Evolutionary conservation across 805 yeast genomes (phyloP).

Genomic region (Tetrapisispora nanseiensis): DNA sequence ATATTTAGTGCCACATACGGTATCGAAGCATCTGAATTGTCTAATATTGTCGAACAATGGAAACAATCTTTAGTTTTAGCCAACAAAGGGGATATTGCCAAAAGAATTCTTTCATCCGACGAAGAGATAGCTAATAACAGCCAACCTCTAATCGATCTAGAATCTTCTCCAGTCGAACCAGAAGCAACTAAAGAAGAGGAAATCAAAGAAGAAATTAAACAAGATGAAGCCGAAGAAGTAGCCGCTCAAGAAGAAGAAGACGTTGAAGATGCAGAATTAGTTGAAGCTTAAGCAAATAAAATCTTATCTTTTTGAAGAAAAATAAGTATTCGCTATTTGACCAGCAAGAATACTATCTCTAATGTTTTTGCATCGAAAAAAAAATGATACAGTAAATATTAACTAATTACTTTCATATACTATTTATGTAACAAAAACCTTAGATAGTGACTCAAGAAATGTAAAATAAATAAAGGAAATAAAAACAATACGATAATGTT

Average conservation of each 20-base stretch:
- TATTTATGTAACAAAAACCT: not conserved
- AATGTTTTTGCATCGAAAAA: not conserved
- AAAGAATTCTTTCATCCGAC: slow-evolving; percentile 43
- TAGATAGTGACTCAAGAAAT: not conserved
- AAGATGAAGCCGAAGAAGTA: slow-evolving; percentile 12
- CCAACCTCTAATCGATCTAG: slow-evolving; percentile 35
- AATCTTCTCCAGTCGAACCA: slow-evolving; percentile 17
- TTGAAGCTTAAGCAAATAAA: not conserved
- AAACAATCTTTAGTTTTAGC: slow-evolving; percentile 41
- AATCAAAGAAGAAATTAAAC: slow-evolving; percentile 12
- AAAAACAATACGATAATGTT: no score
- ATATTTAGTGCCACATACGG: slow-evolving; percentile 68
- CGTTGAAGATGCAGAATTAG: slow-evolving; percentile 4
- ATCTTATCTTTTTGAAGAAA: no score
- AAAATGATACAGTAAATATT: slow-evolving; percentile 1
- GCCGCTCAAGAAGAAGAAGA: slow-evolving; percentile 12
- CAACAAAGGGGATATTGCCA: slow-evolving; percentile 51
- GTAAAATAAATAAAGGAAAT: not conserved
- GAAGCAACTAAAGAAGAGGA: slow-evolving; percentile 19
- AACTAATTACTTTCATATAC: slow-evolving; percentile 1
- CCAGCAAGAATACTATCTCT: not conserved
- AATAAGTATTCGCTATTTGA: not conserved
- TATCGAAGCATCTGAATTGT: slow-evolving; percentile 33
- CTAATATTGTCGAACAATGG: slow-evolving; percentile 53
- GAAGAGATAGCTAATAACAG: slow-evolving; percentile 18